These are phyloP conservation scores for Silene latifolia DNA, from an alignment of 148 eudicot species.

Conservation along the genomic window DNA sequence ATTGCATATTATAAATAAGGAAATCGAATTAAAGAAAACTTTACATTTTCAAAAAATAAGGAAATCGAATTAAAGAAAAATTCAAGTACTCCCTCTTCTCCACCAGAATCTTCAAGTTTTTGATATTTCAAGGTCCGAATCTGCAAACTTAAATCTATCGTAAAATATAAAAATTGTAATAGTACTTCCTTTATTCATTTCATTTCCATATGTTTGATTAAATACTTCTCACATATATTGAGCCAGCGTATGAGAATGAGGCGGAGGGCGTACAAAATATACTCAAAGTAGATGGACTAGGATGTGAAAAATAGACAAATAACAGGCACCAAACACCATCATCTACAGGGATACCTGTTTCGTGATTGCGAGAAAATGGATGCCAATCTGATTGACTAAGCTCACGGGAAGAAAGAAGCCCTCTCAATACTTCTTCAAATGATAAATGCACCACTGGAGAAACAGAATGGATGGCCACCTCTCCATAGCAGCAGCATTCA, in stretches of 20 bases:
- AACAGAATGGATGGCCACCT: constrained; percentile 19
- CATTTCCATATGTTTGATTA: too few species aligned
- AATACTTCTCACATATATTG: too few species aligned
- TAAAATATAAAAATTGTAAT: not conserved
- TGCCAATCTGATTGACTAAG: constrained; percentile 23
- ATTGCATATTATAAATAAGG: too few species aligned
- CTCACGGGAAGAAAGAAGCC: constrained; percentile 19
- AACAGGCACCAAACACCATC: not conserved
- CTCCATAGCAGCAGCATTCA: constrained; percentile 25
- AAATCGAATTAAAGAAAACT: too few species aligned
- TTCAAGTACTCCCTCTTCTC: not conserved
- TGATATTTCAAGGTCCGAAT: not conserved
- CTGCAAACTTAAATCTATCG: not conserved
- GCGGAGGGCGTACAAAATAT: too few species aligned
- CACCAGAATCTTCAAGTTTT: not conserved
- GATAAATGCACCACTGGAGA: constrained; percentile 18
- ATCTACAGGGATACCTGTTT: constrained; percentile 4
- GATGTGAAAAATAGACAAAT: not conserved
- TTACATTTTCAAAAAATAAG: too few species aligned
- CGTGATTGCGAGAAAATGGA: constrained; percentile 15
- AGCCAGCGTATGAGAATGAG: too few species aligned
- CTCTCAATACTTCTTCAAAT: constrained; percentile 24
- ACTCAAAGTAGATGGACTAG: too few species aligned
- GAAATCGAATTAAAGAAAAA: too few species aligned
- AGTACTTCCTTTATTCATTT: not conserved